Evolutionary conservation across 768 basidiomycete genomes (phyloP), one percentile per base, ranked within the genome.

Genomic region (Phylloporus sp.): DNA sequence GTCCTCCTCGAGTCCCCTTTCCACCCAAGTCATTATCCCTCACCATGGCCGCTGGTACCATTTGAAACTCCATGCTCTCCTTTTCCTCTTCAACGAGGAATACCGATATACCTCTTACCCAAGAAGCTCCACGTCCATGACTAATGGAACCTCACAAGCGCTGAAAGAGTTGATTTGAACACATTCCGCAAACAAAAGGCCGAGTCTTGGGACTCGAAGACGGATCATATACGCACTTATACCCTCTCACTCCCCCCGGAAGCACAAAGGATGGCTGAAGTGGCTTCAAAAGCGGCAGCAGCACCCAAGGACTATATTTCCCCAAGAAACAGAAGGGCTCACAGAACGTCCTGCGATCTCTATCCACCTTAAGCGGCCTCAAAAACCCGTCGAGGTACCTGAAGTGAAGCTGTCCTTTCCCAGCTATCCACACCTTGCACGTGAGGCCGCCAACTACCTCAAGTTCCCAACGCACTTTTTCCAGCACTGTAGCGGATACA

Each of bases 51-150:
- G 2, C 52, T 72, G 8, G 53, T 61, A 1, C 76, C 77, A 0
- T 77, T 76, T 20, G 62, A 60, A 39, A 45, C 54, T 16, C 61
- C 69, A 16, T 52, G 60, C 10, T 51, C 62, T 12, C 38, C 61
- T 0, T 56, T 59, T 11, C 32, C 38, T 20, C 66, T 74, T 15
- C 65, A 68, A 47, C 56, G 67, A 12, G 48, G 59, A 8, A 56
- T 75, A 52, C 68, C 72, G 0, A 59, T 66, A 6, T 61, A 71
- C 27, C 63, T 70, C 20, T 65, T 75, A 22, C 77, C 76, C 0
- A 60, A 73, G 60, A 73, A 62, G 46, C 67, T 76, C n/a, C 47
- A 71, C 20, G 72, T 77, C 0, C 76, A 78, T 45, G 76, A 77
- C 50, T 76, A 76, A 1, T 73, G 65, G 61, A 59, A 67, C 32